Conservation (phyloP, 768 basidiomycete species). For the Lactarius hengduanensis region DNA sequence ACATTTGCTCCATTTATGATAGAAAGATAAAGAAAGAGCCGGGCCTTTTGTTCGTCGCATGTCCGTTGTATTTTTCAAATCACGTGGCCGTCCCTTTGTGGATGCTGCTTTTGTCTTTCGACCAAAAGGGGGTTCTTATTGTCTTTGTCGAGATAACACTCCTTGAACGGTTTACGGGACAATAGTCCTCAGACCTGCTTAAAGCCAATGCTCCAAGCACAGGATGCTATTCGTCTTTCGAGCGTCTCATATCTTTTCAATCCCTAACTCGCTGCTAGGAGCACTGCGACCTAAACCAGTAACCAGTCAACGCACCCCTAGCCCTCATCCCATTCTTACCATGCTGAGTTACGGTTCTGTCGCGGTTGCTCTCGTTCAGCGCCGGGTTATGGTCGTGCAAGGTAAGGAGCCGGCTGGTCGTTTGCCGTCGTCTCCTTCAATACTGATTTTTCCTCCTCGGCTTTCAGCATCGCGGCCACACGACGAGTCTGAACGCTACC, state of each 20-base stretch:
- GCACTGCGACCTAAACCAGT: neutral
- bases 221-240: neutral
- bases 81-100: constrained; percentile 1
- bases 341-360: constrained; percentile 47
- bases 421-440: neutral
- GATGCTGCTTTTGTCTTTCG: constrained; percentile 4
- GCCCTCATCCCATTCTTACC: neutral
- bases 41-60: neutral
- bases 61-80: neutral
- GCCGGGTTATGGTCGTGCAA: constrained; percentile 67
- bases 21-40: neutral
- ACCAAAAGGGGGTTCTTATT: neutral
- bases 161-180: constrained; percentile 19
- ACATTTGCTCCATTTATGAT: neutral
- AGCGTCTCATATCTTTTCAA: neutral
- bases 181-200: constrained; percentile 17
- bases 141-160: neutral
- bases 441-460: neutral
- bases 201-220: neutral
- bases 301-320: neutral
- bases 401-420: constrained; percentile 39
- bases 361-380: constrained; percentile 67
- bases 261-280: neutral
- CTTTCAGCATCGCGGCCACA: constrained; percentile 55
- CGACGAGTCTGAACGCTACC: constrained; percentile 50